phyloP scores from a whole-genome alignment of 2,329 filamentous ascomycete genomes.

The Dactylellina haptotyla region DNA sequence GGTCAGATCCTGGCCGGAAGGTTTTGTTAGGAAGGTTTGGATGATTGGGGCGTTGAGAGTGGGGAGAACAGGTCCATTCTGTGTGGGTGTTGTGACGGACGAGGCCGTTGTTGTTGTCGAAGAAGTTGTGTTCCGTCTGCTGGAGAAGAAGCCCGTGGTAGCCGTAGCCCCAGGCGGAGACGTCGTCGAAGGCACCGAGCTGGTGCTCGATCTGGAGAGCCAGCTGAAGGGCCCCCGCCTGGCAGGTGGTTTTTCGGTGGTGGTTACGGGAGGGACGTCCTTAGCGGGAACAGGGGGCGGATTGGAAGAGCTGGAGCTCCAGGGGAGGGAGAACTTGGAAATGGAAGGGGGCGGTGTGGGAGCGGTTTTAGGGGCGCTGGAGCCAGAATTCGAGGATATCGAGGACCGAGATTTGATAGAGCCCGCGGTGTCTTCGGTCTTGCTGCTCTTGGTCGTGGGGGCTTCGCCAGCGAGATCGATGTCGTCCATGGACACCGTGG shows the following conservation, averaged over 20 bases:
- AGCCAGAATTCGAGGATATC: constrained; percentile 71
- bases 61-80: constrained; percentile 49
- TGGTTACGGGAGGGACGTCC: constrained; percentile 57
- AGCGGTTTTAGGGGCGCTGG: constrained; percentile 70
- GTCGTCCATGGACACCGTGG: constrained; percentile 69
- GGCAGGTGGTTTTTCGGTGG: constrained; percentile 21
- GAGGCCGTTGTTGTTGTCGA: constrained; percentile 68
- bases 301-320: constrained; percentile 46
- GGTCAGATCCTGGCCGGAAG: constrained; percentile 48
- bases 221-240: constrained; percentile 51
- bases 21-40: constrained; percentile 50
- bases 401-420: constrained; percentile 60
- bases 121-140: constrained; percentile 59
- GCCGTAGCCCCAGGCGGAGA: constrained; percentile 46
- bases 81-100: constrained; percentile 74
- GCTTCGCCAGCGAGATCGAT: constrained; percentile 59
- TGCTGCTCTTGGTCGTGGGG: constrained; percentile 25
- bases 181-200: constrained; percentile 47
- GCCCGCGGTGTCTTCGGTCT: not conserved
- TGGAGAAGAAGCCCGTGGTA: constrained; percentile 58
- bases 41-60: constrained; percentile 46
- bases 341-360: constrained; percentile 59
- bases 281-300: constrained; percentile 46
- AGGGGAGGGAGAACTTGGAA: constrained; percentile 57
- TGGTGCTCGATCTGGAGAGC: constrained; percentile 51